Evolutionary conservation across 495 filamentous ascomycete species (phyloP).

Genomic region (Lindgomyces ingoldianus): DNA sequence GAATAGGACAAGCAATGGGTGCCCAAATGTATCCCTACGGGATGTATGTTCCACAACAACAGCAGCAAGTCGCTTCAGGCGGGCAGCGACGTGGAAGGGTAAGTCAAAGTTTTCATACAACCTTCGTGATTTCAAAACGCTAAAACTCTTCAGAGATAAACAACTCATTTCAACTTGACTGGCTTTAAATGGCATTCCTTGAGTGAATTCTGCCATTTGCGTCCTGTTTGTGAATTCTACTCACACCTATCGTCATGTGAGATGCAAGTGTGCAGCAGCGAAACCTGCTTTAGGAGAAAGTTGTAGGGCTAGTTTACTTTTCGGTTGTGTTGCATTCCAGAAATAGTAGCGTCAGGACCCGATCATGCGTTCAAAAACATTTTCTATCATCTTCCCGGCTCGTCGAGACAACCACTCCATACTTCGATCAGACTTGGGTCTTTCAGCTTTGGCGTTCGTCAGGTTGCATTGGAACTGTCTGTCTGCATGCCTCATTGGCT

Average conservation of each 20-base stretch:
- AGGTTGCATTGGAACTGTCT: not conserved
- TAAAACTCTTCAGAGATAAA: constrained; percentile 25
- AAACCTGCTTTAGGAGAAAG: no score
- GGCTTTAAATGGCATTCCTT: no score
- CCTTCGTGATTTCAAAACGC: not conserved
- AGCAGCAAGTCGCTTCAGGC: constrained; percentile 25
- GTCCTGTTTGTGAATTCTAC: no score
- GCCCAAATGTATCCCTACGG: constrained; percentile 36
- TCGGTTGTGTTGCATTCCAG: not conserved
- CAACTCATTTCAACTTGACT: not conserved
- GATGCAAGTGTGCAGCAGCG: no score
- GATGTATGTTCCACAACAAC: constrained; percentile 33
- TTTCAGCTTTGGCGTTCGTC: not conserved
- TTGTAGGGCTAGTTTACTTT: no score
- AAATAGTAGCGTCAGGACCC: not conserved
- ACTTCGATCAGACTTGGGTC: not conserved
- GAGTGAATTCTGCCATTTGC: no score
- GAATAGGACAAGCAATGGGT: constrained; percentile 28
- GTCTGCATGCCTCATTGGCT: not conserved
- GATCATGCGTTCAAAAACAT: not conserved
- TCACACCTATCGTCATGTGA: no score
- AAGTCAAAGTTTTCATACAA: not conserved
- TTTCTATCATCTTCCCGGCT: not conserved
- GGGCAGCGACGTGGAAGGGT: constrained; percentile 36
- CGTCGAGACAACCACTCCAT: not conserved